Percentiles rank a stretch among this genome's conserved stretches.
Evolutionary conservation across 164 flowering plant species (phyloP).

Genomic region (Chimonanthus praecox): DNA sequence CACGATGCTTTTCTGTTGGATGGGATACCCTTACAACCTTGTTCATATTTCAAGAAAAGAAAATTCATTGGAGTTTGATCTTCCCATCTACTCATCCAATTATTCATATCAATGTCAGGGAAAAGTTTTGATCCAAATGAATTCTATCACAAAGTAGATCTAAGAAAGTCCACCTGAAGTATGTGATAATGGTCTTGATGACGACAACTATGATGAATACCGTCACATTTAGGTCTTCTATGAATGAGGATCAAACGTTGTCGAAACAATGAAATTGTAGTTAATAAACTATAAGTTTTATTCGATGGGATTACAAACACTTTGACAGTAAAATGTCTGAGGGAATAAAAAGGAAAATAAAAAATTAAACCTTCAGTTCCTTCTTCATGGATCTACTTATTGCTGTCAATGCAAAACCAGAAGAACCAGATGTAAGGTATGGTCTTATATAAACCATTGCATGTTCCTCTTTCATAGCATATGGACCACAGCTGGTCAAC

Average conservation of each 20-base stretch:
- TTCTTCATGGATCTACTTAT: slow-evolving; percentile 83
- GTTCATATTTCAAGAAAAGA: no score
- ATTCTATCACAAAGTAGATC: no score
- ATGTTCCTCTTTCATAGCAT: slow-evolving; percentile 87
- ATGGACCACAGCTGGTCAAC: slow-evolving; percentile 87
- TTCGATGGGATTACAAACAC: not conserved
- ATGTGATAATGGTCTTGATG: no score
- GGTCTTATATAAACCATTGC: slow-evolving; percentile 97
- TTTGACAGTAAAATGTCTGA: not conserved
- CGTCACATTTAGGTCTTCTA: not conserved
- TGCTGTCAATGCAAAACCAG: slow-evolving; percentile 92
- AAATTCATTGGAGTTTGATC: not conserved
- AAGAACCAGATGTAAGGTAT: slow-evolving; percentile 91
- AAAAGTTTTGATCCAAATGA: no score
- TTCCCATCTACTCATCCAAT: not conserved
- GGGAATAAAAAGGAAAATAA: not conserved
- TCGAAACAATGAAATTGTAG: not conserved
- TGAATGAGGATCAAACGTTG: not conserved
- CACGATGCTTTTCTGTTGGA: not conserved
- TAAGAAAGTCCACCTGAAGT: no score
- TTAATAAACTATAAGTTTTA: not conserved
- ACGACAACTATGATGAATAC: not conserved
- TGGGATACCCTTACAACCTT: not conserved
- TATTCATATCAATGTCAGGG: not conserved
- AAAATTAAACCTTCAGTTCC: slow-evolving; percentile 60